phyloP scores from a whole-genome alignment of 176 grass and related monocot genomes.

The Paspalum notatum region DNA sequence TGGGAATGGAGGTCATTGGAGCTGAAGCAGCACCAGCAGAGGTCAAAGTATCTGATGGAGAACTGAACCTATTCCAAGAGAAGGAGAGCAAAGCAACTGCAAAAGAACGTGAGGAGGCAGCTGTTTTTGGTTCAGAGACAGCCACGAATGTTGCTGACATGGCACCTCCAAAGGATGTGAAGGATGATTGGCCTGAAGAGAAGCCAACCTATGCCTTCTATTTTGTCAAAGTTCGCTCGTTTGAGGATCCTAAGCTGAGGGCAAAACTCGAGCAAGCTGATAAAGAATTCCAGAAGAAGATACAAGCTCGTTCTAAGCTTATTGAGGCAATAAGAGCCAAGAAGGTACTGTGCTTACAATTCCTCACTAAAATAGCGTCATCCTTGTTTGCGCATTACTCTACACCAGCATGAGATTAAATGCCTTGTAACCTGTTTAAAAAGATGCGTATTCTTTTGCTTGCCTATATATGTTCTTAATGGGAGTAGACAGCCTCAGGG shows the following conservation, averaged over 20 bases:
- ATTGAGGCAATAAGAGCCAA: slow-evolving; percentile 72
- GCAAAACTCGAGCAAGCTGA: slow-evolving; percentile 80
- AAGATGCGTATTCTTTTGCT: not conserved
- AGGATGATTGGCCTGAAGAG: slow-evolving; percentile 86
- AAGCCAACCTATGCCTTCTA: slow-evolving; percentile 71
- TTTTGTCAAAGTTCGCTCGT: slow-evolving; percentile 69
- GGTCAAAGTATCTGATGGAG: slow-evolving; percentile 59
- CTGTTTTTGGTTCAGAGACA: slow-evolving; percentile 57
- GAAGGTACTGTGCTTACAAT: slow-evolving; percentile 58
- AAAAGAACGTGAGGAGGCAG: slow-evolving; percentile 59
- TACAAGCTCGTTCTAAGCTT: slow-evolving; percentile 62
- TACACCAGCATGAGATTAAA: slow-evolving; percentile 3
- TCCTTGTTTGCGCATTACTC: slow-evolving; percentile 8
- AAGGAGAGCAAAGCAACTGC: slow-evolving; percentile 67
- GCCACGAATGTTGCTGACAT: slow-evolving; percentile 42
- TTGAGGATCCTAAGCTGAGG: slow-evolving; percentile 87
- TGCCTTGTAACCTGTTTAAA: slow-evolving; percentile 32
- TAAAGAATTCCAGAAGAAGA: slow-evolving; percentile 83
- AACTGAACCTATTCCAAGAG: slow-evolving; percentile 61
- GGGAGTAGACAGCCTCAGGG: not conserved
- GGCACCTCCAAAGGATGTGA: slow-evolving; percentile 65
- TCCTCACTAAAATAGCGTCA: not conserved
- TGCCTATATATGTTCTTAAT: not conserved
- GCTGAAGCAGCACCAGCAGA: slow-evolving; percentile 64
- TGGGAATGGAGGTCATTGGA: slow-evolving; percentile 84